A percentile compares a stretch with the other conserved stretches of the same genome.
Conservation (phyloP, 805 yeast species). For the Ogataea methanolica region DNA sequence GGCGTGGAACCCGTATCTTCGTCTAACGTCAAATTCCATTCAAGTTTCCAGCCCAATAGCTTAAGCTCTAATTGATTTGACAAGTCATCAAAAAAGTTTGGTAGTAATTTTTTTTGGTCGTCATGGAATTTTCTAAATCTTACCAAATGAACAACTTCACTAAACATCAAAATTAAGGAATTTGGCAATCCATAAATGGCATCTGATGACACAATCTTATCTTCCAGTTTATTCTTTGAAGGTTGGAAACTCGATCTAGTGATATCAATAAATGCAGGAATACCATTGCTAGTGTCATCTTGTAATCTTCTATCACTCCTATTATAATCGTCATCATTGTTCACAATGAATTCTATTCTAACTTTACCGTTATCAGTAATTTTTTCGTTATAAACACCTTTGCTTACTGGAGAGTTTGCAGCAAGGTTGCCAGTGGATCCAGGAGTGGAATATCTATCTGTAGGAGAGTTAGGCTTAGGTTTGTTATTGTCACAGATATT, state of each 20-base stretch:
- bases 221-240: slow-evolving; percentile 41
- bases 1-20: slow-evolving; percentile 17
- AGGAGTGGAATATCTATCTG: not conserved
- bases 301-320: slow-evolving; percentile 3
- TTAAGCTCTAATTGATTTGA: slow-evolving; percentile 42
- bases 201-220: slow-evolving; percentile 65
- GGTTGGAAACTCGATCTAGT: slow-evolving; percentile 37
- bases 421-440: not conserved
- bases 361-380: slow-evolving; percentile 44
- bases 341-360: slow-evolving; percentile 39
- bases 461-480: slow-evolving; percentile 3
- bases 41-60: slow-evolving; percentile 63
- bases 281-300: slow-evolving; percentile 11
- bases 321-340: slow-evolving; percentile 22
- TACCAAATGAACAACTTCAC: slow-evolving; percentile 64
- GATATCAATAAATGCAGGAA: slow-evolving; percentile 40
- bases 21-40: slow-evolving; percentile 54
- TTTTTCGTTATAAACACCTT: slow-evolving; percentile 37
- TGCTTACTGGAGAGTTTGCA: slow-evolving; percentile 4
- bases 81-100: slow-evolving; percentile 30
- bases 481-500: not conserved
- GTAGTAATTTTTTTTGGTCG: slow-evolving; percentile 30
- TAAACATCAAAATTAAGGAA: slow-evolving; percentile 66
- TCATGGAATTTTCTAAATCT: slow-evolving; percentile 55
- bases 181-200: slow-evolving; percentile 83